Base-by-base conservation (phyloP, 1,284 basidiomycete genomes). In the Apiotrichum domesticum region DNA sequence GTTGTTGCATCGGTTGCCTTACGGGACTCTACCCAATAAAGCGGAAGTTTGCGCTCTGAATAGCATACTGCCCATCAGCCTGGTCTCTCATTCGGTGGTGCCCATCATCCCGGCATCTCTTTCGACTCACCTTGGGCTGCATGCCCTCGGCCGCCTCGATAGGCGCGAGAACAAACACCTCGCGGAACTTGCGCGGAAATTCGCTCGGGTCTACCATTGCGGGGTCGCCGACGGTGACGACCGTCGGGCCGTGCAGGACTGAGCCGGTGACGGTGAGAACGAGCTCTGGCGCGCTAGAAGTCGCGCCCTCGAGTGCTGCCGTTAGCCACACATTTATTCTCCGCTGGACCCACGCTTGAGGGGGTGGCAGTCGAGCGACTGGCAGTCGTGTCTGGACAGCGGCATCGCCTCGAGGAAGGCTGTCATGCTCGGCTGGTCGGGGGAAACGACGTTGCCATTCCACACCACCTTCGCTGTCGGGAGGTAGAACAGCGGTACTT, bases 361-460 rank as follows among this genome's bases (percentile, higher is more conserved):
- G 13, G 72, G 72, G 61, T 74, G 72, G 62, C 72, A 74, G 56
- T 74, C 72, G 13, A 74, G 57, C 4, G 70, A 66, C 53, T 74
- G 72, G 5, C 68, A 61, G 63, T 74, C 72, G 59, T 74, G 72
- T 53, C 72, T 58, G 15, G 64, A 67, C 6, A 72, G 48, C 3
- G 72, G 72, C 48, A 72, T 60, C 4, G 64, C 59, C 10, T 67
- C 66, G 32, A 74, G 61, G 57, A 70, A 74, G 9, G 66, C 65
- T 6, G 63, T 53, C 15, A 74, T 59, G 32, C 58, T 51, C 1
- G 64, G 50, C 7, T 51, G 56, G 7, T 64, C 63, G 40, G 65
- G 52, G 4, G 51, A 52, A 3, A 74, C 61, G 9, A 66, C 61
- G 47, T 71, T 74, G 13, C 72, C 72, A 55, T 74, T 74, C 72